Percentiles rank a stretch among this genome's conserved stretches.
Evolutionary conservation across 1,284 basidiomycete species (phyloP).

Genomic region (Volvariella volvacea): DNA sequence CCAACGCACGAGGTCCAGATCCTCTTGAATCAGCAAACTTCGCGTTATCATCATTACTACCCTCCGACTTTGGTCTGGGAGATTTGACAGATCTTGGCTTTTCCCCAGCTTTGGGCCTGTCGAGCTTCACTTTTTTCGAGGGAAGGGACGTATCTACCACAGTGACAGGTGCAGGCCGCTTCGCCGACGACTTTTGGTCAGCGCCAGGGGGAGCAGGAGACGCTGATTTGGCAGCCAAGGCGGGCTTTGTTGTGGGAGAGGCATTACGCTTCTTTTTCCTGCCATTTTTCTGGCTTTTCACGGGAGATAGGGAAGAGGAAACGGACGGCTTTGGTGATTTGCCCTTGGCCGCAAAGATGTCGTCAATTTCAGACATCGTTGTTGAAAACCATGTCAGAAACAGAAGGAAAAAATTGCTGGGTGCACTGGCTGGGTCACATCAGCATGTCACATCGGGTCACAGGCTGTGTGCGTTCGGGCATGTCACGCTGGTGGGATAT

Average conservation of each 20-base stretch:
- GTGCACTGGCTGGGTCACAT: no score
- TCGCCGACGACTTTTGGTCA: constrained; percentile 19
- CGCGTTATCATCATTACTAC: constrained; percentile 32
- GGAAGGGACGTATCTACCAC: constrained; percentile 50
- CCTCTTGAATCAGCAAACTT: constrained; percentile 77
- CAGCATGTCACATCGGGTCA: no score
- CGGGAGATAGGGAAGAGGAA: background rate
- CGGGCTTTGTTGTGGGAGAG: constrained; percentile 8
- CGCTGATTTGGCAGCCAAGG: constrained; percentile 10
- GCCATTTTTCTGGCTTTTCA: constrained; percentile 32
- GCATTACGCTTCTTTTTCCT: constrained; percentile 30
- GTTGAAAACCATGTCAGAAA: constrained; percentile 14
- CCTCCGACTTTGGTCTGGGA: constrained; percentile 12
- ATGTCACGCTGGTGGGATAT: no score
- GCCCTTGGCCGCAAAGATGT: constrained; percentile 62
- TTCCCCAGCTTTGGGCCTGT: constrained; percentile 24
- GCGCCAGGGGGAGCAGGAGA: constrained; percentile 13
- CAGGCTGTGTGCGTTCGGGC: no score
- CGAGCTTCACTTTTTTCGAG: constrained; percentile 19
- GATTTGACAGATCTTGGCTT: constrained; percentile 11
- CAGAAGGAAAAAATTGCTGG: no score
- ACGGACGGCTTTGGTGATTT: constrained; percentile 15
- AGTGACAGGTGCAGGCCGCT: constrained; percentile 47
- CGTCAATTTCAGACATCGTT: constrained; percentile 69
- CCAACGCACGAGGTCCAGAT: constrained; percentile 56